Conservation (phyloP, 1,284 basidiomycete species). For the Mycosarcoma mackinlayi region DNA sequence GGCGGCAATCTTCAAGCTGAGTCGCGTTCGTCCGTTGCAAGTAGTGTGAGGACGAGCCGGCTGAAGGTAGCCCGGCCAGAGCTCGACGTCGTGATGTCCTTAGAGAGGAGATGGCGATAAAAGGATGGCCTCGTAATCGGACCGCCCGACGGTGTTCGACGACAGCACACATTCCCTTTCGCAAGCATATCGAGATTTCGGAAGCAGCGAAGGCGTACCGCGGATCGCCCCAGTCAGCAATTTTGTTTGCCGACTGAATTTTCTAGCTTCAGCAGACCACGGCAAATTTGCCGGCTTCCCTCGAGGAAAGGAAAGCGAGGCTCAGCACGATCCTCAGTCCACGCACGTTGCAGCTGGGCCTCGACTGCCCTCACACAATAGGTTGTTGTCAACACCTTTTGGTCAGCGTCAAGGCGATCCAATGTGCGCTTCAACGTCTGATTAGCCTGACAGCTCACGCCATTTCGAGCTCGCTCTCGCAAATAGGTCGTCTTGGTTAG, state of each 20-base stretch:
- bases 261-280: background rate
- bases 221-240: conserved; percentile 2
- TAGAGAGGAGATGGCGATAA: background rate
- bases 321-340: too few relatives aligned
- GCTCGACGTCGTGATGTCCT: background rate
- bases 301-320: too few relatives aligned
- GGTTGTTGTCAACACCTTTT: too few relatives aligned
- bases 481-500: too few relatives aligned
- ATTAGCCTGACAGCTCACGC: too few relatives aligned
- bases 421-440: too few relatives aligned
- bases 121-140: background rate
- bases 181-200: too few relatives aligned
- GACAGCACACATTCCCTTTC: too few relatives aligned
- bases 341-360: too few relatives aligned
- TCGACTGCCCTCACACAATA: too few relatives aligned
- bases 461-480: too few relatives aligned
- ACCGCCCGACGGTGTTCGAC: background rate
- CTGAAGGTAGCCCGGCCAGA: conserved; percentile 16
- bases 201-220: background rate
- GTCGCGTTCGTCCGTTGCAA: background rate
- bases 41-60: background rate
- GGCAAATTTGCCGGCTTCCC: background rate
- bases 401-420: too few relatives aligned
- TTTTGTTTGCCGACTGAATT: background rate
- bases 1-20: background rate